These are phyloP conservation scores for Didymella exigua DNA, from an alignment of 2,329 filamentous ascomycete species.

Conservation along the genomic window DNA sequence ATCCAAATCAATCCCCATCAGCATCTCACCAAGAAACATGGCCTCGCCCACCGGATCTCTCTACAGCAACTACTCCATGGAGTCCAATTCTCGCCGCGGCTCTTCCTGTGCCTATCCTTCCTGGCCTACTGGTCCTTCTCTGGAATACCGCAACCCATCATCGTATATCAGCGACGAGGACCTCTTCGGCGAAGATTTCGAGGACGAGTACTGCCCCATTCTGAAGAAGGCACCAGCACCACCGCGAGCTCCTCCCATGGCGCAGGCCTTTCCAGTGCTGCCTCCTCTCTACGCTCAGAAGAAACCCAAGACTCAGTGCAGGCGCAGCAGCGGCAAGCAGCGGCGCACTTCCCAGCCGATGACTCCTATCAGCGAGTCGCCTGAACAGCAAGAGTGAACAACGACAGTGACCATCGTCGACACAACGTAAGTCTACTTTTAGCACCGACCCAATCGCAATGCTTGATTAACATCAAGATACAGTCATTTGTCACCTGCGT, in stretches of 20 bases:
- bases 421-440: slow-evolving; percentile 25
- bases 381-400: slow-evolving; percentile 47
- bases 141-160: slow-evolving; percentile 46
- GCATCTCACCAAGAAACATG: slow-evolving; percentile 44
- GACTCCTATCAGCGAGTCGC: slow-evolving; percentile 50
- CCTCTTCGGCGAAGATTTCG: slow-evolving; percentile 48
- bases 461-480: slow-evolving; percentile 22
- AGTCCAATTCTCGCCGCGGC: slow-evolving; percentile 37
- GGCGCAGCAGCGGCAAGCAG: slow-evolving; percentile 49
- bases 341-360: slow-evolving; percentile 50
- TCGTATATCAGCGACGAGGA: slow-evolving; percentile 52
- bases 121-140: slow-evolving; percentile 48
- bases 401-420: not conserved
- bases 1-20: slow-evolving; percentile 48
- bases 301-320: slow-evolving; percentile 50
- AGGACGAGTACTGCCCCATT: slow-evolving; percentile 42
- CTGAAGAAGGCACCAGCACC: slow-evolving; percentile 50
- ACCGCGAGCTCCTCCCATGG: slow-evolving; percentile 45
- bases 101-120: slow-evolving; percentile 50
- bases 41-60: slow-evolving; percentile 44
- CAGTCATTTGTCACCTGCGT: slow-evolving; percentile 27
- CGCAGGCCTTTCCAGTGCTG: slow-evolving; percentile 46
- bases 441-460: not conserved
- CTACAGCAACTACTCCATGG: slow-evolving; percentile 44
- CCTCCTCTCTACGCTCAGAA: slow-evolving; percentile 48